Conservation (phyloP, 2,329 filamentous ascomycete species). For the Paraphaeosphaeria sporulosa region DNA sequence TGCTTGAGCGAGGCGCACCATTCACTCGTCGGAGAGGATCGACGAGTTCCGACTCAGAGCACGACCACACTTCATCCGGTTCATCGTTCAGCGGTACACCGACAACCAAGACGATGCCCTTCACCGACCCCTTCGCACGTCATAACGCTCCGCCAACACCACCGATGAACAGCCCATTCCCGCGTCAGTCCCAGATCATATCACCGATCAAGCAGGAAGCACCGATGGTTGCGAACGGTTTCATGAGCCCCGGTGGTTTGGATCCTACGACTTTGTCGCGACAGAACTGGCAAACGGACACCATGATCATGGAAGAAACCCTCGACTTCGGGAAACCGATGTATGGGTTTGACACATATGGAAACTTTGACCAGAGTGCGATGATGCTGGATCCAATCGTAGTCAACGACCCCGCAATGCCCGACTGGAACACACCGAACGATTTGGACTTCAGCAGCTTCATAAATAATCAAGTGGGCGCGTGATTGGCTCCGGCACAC, state of each 20-base stretch:
- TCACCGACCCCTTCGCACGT: constrained; percentile 41
- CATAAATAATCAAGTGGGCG: constrained; percentile 45
- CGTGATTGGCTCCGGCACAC: constrained; percentile 30
- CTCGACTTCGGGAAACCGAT: constrained; percentile 47
- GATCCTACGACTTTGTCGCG: constrained; percentile 42
- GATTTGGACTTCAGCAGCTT: constrained; percentile 49
- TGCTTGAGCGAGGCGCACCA: constrained; percentile 61
- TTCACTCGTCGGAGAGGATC: constrained; percentile 63
- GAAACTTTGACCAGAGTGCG: constrained; percentile 40
- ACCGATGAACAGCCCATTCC: constrained; percentile 49
- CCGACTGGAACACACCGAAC: constrained; percentile 43
- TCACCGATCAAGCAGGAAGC: constrained; percentile 42
- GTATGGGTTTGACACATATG: constrained; percentile 42
- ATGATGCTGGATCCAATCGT: constrained; percentile 44
- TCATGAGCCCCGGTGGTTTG: constrained; percentile 38
- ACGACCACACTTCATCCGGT: constrained; percentile 53
- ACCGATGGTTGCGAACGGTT: constrained; percentile 38
- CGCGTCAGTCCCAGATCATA: constrained; percentile 42
- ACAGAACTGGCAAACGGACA: constrained; percentile 40
- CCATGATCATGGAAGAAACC: constrained; percentile 47
- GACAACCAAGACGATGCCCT: constrained; percentile 42
- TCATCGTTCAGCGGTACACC: constrained; percentile 50
- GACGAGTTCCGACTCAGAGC: constrained; percentile 65
- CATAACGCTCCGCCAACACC: constrained; percentile 48
- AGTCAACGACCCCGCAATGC: constrained; percentile 44